Conservation (phyloP, 805 yeast genomes). For the Lachancea waltii region DNA sequence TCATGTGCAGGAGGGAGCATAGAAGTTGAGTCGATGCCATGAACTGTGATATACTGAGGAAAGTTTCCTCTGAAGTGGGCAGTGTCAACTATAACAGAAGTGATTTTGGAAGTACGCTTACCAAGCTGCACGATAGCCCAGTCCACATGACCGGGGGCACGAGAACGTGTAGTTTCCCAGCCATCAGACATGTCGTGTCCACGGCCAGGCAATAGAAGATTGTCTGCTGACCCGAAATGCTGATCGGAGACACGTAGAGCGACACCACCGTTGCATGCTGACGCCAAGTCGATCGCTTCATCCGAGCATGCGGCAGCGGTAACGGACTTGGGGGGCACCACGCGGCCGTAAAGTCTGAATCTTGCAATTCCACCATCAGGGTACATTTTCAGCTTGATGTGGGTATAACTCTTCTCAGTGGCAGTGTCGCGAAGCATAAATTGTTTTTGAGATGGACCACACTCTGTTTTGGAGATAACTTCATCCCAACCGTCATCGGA, state of each 20-base stretch:
- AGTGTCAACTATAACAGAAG: slow-evolving; percentile 71
- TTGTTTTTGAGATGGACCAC: slow-evolving; percentile 87
- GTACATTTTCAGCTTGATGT: slow-evolving; percentile 81
- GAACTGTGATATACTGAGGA: slow-evolving; percentile 74
- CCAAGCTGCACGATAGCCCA: slow-evolving; percentile 88
- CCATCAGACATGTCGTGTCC: slow-evolving; percentile 98
- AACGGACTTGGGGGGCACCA: slow-evolving; percentile 43
- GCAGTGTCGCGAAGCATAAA: slow-evolving; percentile 58
- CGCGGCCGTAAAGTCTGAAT: slow-evolving; percentile 82
- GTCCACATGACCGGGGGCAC: slow-evolving; percentile 78
- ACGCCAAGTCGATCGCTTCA: slow-evolving; percentile 61
- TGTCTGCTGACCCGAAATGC: slow-evolving; percentile 90
- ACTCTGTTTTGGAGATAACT: slow-evolving; percentile 62
- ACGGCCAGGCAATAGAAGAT: slow-evolving; percentile 84
- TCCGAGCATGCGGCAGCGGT: slow-evolving; percentile 8
- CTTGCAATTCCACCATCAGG: slow-evolving; percentile 99
- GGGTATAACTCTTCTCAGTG: slow-evolving; percentile 64
- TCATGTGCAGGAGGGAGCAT: slow-evolving; percentile 38
- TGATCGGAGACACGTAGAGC: slow-evolving; percentile 81
- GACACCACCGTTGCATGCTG: slow-evolving; percentile 82
- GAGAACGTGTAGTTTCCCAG: slow-evolving; percentile 93
- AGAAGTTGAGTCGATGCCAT: slow-evolving; percentile 44
- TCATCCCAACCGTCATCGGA: slow-evolving; percentile 55
- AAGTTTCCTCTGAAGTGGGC: slow-evolving; percentile 93
- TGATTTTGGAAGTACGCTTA: slow-evolving; percentile 45